Evolutionary conservation across 1,284 basidiomycete species (phyloP), one percentile per base, ranked within the genome.

Genomic region (Malassezia nana): DNA sequence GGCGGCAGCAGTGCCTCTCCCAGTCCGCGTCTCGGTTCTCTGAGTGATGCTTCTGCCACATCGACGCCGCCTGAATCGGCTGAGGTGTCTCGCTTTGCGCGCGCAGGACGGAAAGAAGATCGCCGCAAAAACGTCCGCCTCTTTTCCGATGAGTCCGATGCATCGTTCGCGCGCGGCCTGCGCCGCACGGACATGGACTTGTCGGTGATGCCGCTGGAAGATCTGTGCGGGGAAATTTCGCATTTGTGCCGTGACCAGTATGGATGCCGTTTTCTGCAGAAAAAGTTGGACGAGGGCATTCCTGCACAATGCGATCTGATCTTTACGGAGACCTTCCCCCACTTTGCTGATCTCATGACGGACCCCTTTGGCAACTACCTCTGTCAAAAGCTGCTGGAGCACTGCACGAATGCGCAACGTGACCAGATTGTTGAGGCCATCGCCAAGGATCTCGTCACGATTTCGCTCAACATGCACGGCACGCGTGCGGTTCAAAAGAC

Each of bases 321-420:
- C 76, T 99, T 96, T 80, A 82, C 86, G 61, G 94, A 99, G 79
- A 96, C 92, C 2, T 98, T 94, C 69, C 84, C 85, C 51, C 91
- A 96, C 74, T 98, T 98, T 75, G 87, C 92, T 47, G 94, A 98
- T 69, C 81, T 98, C 62, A 99, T 98, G 94, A 98, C 66, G 84
- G 94, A 98, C 79, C 91, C 94, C 3, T 98, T 99, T 76, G 94
- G 94, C 65, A 99, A 98, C 78, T 99, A 99, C 74, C 81, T 99
- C 50, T 96, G 92, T 77, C 94, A 98, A 77, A 96, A 98, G 78
- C 82, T 99, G 50, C 79, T 99, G 64, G 94, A 99, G 77, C 92
- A 84, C 76, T 91, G 90, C 29, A 95, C 90, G 13, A 92, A 99
- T 71, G 94, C 98, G 71, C 94, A 98, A 74, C 83, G 94, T 58